Conservation (phyloP, 108 stramenopile genomes). For the Nitzschia putrida region DNA sequence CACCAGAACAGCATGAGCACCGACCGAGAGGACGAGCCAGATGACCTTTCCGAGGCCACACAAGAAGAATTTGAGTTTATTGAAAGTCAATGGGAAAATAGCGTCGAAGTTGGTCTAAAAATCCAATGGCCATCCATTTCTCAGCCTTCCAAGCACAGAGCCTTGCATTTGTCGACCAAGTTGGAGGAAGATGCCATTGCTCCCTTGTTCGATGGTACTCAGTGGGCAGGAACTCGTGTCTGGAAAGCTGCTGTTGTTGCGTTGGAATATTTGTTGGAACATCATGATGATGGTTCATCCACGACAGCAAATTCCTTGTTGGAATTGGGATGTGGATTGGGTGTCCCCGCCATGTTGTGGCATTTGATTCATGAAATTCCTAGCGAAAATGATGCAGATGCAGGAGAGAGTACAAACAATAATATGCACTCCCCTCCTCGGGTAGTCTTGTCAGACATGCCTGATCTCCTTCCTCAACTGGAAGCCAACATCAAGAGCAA, state of each 20-base stretch:
- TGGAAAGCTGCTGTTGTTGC: conserved; percentile 80
- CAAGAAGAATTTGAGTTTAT: conserved; percentile 40
- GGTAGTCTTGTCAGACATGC: conserved; percentile 73
- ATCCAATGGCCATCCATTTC: conserved; percentile 23
- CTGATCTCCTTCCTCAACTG: conserved; percentile 66
- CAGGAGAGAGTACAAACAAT: not conserved
- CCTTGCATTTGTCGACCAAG: conserved; percentile 58
- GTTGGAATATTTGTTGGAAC: conserved; percentile 56
- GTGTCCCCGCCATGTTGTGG: conserved; percentile 81
- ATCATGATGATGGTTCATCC: conserved; percentile 7
- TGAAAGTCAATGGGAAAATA: conserved; percentile 32
- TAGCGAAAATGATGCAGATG: not conserved
- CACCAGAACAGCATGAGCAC: not conserved
- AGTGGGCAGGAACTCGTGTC: conserved; percentile 85
- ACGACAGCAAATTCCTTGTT: conserved; percentile 33
- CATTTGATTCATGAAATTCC: conserved; percentile 29
- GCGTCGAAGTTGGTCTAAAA: conserved; percentile 33
- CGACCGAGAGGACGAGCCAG: not conserved
- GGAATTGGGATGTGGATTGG: conserved; percentile 85
- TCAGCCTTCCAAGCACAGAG: not conserved
- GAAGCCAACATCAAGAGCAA: conserved; percentile 51
- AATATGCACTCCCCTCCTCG: not conserved
- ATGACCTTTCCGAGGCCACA: conserved; percentile 9
- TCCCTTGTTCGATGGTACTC: conserved; percentile 81
- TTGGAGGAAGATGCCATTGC: conserved; percentile 64